Evolutionary conservation across 2,329 filamentous ascomycete genomes (phyloP).

Genomic region (Fusarium ramigenum): DNA sequence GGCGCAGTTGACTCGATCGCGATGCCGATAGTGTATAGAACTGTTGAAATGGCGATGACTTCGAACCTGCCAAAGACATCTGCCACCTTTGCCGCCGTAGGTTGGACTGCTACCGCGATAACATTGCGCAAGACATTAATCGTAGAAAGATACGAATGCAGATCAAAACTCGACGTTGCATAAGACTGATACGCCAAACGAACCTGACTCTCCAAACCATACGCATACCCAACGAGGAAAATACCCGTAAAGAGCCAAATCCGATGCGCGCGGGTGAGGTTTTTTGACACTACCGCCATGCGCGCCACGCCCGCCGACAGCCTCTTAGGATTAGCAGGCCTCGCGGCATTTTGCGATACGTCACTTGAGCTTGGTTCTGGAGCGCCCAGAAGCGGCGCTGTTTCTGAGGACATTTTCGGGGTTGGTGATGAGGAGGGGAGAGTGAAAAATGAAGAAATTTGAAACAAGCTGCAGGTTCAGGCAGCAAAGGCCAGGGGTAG

Average conservation of each 20-base stretch:
- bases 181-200: constrained; percentile 63
- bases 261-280: constrained; percentile 58
- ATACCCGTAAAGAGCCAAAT: constrained; percentile 63
- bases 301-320: constrained; percentile 58
- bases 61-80: constrained; percentile 71
- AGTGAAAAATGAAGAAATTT: too few relatives aligned
- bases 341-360: background rate
- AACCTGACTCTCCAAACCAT: constrained; percentile 64
- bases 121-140: constrained; percentile 67
- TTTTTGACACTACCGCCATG: constrained; percentile 59
- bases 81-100: constrained; percentile 68
- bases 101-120: constrained; percentile 67
- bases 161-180: constrained; percentile 60
- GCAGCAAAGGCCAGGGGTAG: background rate
- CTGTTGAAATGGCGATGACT: constrained; percentile 62
- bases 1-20: constrained; percentile 62
- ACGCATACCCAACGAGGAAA: constrained; percentile 69
- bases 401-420: constrained; percentile 18
- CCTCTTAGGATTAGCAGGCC: constrained; percentile 4
- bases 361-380: background rate
- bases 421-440: background rate
- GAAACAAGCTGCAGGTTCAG: background rate
- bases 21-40: constrained; percentile 65
- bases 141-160: constrained; percentile 66
- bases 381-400: constrained; percentile 22